Percentiles rank a stretch among this genome's conserved stretches.
Conservation (phyloP, 2,329 filamentous ascomycete species). For the Gnomoniopsis sp. region DNA sequence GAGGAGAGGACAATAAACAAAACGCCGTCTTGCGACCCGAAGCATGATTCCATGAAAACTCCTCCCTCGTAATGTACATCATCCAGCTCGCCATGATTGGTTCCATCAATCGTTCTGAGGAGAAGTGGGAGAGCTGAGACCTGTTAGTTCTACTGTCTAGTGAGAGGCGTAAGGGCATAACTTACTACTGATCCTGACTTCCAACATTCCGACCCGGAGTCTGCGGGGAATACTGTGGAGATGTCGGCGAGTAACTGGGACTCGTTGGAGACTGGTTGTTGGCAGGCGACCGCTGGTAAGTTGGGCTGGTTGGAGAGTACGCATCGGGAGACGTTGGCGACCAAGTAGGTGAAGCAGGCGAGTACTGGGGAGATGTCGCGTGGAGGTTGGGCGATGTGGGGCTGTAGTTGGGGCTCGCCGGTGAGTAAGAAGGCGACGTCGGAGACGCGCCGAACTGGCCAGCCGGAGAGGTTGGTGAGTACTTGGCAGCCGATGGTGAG, state of each 20-base stretch:
- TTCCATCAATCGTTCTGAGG: conserved; percentile 32
- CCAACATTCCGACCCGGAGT: conserved; percentile 38
- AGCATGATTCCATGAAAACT: conserved; percentile 20
- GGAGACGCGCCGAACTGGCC: conserved; percentile 63
- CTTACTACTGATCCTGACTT: conserved; percentile 39
- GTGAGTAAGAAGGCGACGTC: conserved; percentile 70
- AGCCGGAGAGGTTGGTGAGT: conserved; percentile 68
- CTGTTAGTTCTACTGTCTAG: conserved; percentile 1
- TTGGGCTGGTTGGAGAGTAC: conserved; percentile 62
- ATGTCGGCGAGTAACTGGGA: conserved; percentile 69
- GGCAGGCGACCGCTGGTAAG: conserved; percentile 53
- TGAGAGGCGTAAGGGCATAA: conserved; percentile 15
- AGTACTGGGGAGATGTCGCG: conserved; percentile 59
- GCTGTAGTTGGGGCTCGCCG: conserved; percentile 68
- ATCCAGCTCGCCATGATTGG: conserved; percentile 8
- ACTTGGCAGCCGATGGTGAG: conserved; percentile 56
- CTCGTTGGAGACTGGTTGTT: conserved; percentile 61
- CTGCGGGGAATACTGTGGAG: conserved; percentile 43
- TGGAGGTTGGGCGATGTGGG: conserved; percentile 61
- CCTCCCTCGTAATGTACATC: conserved; percentile 10
- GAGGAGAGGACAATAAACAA: conserved; percentile 19
- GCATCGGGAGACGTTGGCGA: conserved; percentile 69
- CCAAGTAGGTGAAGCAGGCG: conserved; percentile 71
- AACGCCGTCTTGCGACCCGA: conserved; percentile 24
- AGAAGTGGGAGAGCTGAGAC: conserved; percentile 34